Conservation (phyloP, 495 filamentous ascomycete genomes). For the Penicillium chermesinum region DNA sequence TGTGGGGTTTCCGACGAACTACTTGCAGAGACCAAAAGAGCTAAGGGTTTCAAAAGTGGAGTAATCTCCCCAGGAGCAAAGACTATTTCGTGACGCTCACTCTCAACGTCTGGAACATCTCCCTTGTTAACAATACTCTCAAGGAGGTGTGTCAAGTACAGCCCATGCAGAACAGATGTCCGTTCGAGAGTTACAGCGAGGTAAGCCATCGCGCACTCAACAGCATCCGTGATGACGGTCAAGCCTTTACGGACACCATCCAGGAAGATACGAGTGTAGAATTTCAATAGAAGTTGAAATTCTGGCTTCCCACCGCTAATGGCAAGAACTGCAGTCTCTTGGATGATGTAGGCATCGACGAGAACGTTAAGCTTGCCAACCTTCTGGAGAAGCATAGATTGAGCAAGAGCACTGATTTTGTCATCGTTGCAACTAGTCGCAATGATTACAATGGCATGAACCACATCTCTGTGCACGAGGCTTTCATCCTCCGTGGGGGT, state of each 20-base stretch:
- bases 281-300: slow-evolving; percentile 77
- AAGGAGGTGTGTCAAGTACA: slow-evolving; percentile 78
- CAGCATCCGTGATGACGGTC: slow-evolving; percentile 29
- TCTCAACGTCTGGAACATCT: slow-evolving; percentile 54
- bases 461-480: slow-evolving; percentile 68
- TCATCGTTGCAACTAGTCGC: slow-evolving; percentile 75
- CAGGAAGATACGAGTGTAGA: slow-evolving; percentile 67
- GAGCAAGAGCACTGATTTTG: slow-evolving; percentile 90
- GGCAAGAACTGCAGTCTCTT: slow-evolving; percentile 72
- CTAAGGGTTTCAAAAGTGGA: slow-evolving; percentile 75
- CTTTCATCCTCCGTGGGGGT: slow-evolving; percentile 69
- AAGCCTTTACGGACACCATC: slow-evolving; percentile 66
- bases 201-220: slow-evolving; percentile 62
- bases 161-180: slow-evolving; percentile 65
- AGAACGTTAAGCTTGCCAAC: slow-evolving; percentile 70
- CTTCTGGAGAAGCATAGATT: slow-evolving; percentile 93
- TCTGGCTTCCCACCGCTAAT: slow-evolving; percentile 68
- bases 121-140: slow-evolving; percentile 88
- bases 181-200: slow-evolving; percentile 63
- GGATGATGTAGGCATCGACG: slow-evolving; percentile 78
- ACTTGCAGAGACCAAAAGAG: slow-evolving; percentile 61
- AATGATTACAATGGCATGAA: slow-evolving; percentile 85
- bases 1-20: slow-evolving; percentile 27
- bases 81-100: slow-evolving; percentile 67
- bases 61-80: slow-evolving; percentile 78